Evolutionary conservation across 2,329 filamentous ascomycete genomes (phyloP), one percentile per base, ranked within the genome.

Genomic region (Aspergillus nomiae): DNA sequence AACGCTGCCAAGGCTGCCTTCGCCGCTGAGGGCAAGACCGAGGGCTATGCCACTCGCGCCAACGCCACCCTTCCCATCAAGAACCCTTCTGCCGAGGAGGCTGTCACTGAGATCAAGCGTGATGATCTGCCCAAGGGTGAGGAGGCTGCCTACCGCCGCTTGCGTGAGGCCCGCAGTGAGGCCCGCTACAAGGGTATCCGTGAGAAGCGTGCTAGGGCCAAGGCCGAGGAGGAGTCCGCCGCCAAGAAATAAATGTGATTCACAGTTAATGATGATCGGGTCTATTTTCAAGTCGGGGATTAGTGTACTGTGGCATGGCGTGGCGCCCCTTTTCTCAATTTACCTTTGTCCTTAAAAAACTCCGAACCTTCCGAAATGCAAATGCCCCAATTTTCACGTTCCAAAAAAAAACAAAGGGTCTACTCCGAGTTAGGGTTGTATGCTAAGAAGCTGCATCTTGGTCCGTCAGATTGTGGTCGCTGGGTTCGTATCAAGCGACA

Each of bases 171-270:
- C 73, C 90, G 95, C 83, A 89, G 88, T 81, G 91, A 96, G 78
- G 89, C 91, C 77, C 90, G 94, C 81, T 85, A 91, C 77, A 82
- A 87, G 70, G 95, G 95, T 83, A 87, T 87, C 78, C 89, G 93
- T 81, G 94, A 96, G 87, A 98, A 98, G 93, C 90, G 95, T 78
- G 89, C 86, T 75, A 91, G 90, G 87, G 92, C 92, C 76, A 94
- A 90, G 79, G 89, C 89, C 41, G 87, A 90, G 41, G 87, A 89
- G 73, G 87, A 87, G 64, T 84, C 86, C 68, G 80, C 80, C 66
- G 78, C 84, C 71, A 86, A 82, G 75, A 80, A 83, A 81, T 82
- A 82, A 77, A 78, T 74, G 70, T 78, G 73, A 74, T 74, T 73
- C 69, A 71, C 71, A 72, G 68, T 66, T 76, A 74, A 76, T 77